phyloP scores from a whole-genome alignment of 2,329 filamentous ascomycete species.

The Hypoxylon sp. region DNA sequence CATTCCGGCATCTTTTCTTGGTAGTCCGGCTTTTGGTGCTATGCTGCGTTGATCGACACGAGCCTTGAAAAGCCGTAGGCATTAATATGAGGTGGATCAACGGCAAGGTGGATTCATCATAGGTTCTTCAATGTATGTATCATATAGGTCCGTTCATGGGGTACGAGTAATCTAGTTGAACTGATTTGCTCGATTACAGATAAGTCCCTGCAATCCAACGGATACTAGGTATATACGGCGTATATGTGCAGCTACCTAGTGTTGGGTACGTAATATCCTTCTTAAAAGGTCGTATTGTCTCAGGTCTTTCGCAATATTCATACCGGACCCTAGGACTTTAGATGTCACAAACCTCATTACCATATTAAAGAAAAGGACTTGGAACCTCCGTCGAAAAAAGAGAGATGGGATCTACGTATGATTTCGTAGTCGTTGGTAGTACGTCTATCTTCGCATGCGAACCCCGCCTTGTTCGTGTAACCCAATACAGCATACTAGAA shows the following conservation, averaged over 20 bases:
- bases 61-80: no score
- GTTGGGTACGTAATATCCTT: neutral
- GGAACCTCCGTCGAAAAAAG: neutral
- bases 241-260: neutral
- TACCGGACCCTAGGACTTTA: neutral
- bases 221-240: neutral
- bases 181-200: no score
- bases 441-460: constrained; percentile 24
- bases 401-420: constrained; percentile 45
- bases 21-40: no score
- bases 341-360: neutral
- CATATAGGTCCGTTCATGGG: no score
- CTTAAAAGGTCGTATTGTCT: neutral
- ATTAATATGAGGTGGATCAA: no score
- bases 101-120: no score
- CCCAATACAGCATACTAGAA: neutral
- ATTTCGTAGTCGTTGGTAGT: constrained; percentile 56
- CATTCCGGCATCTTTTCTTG: no score
- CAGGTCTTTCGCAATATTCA: neutral
- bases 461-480: neutral
- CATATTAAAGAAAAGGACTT: neutral
- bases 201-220: no score
- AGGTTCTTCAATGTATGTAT: no score
- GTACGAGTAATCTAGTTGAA: no score
- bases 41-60: no score